Percentiles rank a stretch among this genome's conserved stretches.
Evolutionary conservation across 2,329 filamentous ascomycete genomes (phyloP).

Genomic region (Verticillium zaregamsianum): DNA sequence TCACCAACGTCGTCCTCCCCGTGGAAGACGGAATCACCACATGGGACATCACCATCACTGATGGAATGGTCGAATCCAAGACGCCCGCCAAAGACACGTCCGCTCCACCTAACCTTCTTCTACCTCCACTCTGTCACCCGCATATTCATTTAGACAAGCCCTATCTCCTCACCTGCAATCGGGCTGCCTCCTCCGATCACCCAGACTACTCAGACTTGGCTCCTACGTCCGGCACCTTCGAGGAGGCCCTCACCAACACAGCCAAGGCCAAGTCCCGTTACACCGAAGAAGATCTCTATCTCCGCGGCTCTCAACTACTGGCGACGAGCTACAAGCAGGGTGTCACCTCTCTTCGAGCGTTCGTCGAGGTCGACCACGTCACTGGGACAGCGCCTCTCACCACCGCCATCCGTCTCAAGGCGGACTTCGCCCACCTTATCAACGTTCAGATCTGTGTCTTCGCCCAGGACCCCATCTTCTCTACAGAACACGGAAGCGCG

Average conservation of each 20-base stretch:
- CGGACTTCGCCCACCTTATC: conserved; percentile 46
- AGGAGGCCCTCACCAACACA: conserved; percentile 54
- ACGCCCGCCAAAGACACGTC: background rate
- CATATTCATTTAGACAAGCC: conserved; percentile 71
- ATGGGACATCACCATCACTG: conserved; percentile 2
- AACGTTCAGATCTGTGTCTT: conserved; percentile 66
- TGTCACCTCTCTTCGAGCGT: conserved; percentile 66
- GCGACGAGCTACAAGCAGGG: conserved; percentile 60
- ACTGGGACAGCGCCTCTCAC: conserved; percentile 41
- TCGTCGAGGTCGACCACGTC: conserved; percentile 65
- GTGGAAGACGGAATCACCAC: background rate
- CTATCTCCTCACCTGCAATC: conserved; percentile 46
- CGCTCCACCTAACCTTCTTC: conserved; percentile 20
- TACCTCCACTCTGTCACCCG: conserved; percentile 58
- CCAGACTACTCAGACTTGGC: conserved; percentile 57
- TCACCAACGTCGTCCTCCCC: conserved; percentile 4
- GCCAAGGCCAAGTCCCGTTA: conserved; percentile 59
- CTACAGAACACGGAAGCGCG: conserved; percentile 39
- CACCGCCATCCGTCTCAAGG: conserved; percentile 53
- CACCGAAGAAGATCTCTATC: conserved; percentile 56
- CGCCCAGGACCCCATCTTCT: conserved; percentile 66
- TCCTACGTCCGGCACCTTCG: conserved; percentile 57
- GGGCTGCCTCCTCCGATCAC: conserved; percentile 22
- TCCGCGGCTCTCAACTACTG: conserved; percentile 60
- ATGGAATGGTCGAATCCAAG: conserved; percentile 11